These are phyloP conservation scores for Aspergillus sparsus DNA, from an alignment of 495 filamentous ascomycete genomes.

Conservation along the genomic window DNA sequence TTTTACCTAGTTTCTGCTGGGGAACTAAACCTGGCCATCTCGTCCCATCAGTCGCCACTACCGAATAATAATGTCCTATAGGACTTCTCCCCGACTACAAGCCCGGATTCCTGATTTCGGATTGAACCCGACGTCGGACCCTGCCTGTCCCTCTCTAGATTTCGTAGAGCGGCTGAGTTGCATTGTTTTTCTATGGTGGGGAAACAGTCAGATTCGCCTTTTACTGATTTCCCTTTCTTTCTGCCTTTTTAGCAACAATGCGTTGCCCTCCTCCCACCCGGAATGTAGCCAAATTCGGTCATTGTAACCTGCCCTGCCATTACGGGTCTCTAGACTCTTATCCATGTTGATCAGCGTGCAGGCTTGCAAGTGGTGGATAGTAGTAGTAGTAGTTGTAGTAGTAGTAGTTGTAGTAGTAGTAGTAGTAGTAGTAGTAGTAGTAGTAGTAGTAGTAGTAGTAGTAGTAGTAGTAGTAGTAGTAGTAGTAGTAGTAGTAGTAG, in stretches of 20 bases:
- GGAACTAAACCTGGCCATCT: background rate
- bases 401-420: too few relatives aligned
- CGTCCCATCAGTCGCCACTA: background rate
- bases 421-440: too few relatives aligned
- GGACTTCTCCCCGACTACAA: background rate
- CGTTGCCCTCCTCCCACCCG: constrained; percentile 20
- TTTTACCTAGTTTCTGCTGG: background rate
- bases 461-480: too few relatives aligned
- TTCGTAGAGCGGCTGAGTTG: constrained; percentile 7
- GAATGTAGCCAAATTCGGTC: constrained; percentile 30
- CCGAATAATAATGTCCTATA: background rate
- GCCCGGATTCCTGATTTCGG: constrained; percentile 12
- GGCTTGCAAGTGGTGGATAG: too few relatives aligned
- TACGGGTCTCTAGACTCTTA: background rate
- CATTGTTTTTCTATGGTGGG: background rate
- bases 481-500: too few relatives aligned
- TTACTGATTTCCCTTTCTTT: background rate
- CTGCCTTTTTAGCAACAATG: background rate
- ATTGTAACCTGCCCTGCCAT: background rate
- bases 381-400: too few relatives aligned
- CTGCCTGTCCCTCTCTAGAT: constrained; percentile 11
- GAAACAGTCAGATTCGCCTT: background rate
- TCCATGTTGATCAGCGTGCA: constrained; percentile 13
- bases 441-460: too few relatives aligned
- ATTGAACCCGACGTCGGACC: constrained; percentile 2